Base-by-base conservation (phyloP, 768 basidiomycete genomes). In the Pleurotus tuber-regium region DNA sequence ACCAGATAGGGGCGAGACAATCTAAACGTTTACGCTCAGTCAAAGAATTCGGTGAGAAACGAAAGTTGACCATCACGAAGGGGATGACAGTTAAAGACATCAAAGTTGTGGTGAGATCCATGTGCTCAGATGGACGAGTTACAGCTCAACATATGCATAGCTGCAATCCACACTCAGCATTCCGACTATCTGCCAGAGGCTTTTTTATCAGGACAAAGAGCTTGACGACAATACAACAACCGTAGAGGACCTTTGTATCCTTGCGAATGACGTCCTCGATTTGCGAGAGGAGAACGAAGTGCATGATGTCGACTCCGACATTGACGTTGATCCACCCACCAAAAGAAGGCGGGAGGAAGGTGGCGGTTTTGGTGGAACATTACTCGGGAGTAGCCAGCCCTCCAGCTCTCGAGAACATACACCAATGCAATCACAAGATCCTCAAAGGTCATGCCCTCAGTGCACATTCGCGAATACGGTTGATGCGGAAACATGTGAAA, bases 71-170 rank as follows among this genome's bases (percentile, higher is more conserved):
- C 9, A 75, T 92, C 39, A 70, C 72, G 38, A 91, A 88, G 64
- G 62, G 67, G 25, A 89, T 80, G 55, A 83, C 86, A 0, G 76
- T 93, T 44, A 90, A 86, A 63, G 89, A 92, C 12, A 80, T 92
- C 59, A 92, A 91, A 66, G 61, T 88, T 50, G 75, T 80, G 74
- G 86, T 89, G 52, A 53, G 80, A 66, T 24, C 26, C 11, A 29
- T 3, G 50, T 39, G 26, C 36, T 43, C 11, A n/a, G 60, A 43
- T 25, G 30, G 26, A 23, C 21, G 4, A 31, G 41, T 48, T 25
- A 47, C n/a, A 16, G n/a, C 29, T 18, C 9, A 48, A 43, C 28
- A 18, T 53, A 16, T 28, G 28, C 21, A n/a, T 33, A 91, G 89
- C 61, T 90, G 36, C 81, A 86, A 40, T 76, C 80, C 24, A 73